These are phyloP conservation scores for Mrakia frigida DNA, from an alignment of 768 basidiomycete genomes.

Conservation along the genomic window DNA sequence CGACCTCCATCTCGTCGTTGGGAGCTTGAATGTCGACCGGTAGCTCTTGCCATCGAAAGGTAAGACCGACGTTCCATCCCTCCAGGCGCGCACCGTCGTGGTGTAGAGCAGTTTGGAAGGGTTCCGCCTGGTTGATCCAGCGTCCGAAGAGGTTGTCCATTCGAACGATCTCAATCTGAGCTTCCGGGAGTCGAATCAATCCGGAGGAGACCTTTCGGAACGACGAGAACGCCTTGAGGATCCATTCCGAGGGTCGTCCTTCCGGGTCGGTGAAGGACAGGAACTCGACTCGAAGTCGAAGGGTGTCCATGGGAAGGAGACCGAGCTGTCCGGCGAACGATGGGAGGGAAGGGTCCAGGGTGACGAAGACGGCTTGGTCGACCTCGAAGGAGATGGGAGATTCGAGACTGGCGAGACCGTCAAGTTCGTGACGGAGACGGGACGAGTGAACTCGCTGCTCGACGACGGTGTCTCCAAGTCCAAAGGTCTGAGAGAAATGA, in stretches of 20 bases:
- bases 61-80: no score
- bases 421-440: not conserved
- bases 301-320: not conserved
- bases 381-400: not conserved
- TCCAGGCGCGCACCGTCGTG: no score
- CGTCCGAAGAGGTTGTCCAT: no score
- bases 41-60: not conserved
- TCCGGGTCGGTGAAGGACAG: slow-evolving; percentile 7
- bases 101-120: no score
- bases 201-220: not conserved
- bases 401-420: not conserved
- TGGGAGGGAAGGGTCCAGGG: not conserved
- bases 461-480: not conserved
- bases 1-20: slow-evolving; percentile 13
- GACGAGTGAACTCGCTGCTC: not conserved
- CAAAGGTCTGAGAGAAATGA: not conserved
- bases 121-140: no score
- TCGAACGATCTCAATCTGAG: not conserved
- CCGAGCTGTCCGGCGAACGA: not conserved
- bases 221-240: slow-evolving; percentile 13
- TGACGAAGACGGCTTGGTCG: not conserved
- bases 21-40: no score
- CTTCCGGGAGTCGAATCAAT: not conserved
- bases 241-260: not conserved
- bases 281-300: slow-evolving; percentile 16